Evolutionary conservation across 345 rosid species (phyloP).

Genomic region (Eucalyptus fibrosa): DNA sequence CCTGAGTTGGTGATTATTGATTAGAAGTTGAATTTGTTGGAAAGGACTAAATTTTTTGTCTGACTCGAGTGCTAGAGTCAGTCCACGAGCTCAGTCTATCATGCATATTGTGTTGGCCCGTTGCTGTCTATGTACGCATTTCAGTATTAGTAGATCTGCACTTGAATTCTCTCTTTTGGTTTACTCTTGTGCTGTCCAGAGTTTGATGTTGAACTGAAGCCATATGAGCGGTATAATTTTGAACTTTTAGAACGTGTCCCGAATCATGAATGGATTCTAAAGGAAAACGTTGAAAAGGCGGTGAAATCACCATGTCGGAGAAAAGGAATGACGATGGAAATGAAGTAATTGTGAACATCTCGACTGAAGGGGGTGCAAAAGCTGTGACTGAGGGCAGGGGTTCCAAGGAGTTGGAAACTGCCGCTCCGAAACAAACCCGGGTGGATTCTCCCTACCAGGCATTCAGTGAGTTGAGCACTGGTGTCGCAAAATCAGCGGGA

Average conservation of each 20-base stretch:
- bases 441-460: not conserved
- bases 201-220: not conserved
- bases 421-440: not conserved
- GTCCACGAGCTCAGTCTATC: not conserved
- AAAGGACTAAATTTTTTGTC: not conserved
- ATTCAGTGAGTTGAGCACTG: not conserved
- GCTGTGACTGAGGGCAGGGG: not conserved
- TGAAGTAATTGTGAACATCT: slow-evolving; percentile 45
- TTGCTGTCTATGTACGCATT: not conserved
- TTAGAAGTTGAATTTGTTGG: not conserved
- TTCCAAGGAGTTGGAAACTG: not conserved
- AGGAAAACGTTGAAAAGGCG: not conserved
- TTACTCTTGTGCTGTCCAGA: not conserved
- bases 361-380: slow-evolving; percentile 18
- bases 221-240: not conserved
- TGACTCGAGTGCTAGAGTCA: not conserved
- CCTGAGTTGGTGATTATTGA: not conserved
- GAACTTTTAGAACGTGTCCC: not conserved
- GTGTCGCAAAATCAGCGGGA: slow-evolving; percentile 14
- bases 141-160: not conserved
- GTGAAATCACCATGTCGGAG: slow-evolving; percentile 25
- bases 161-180: not conserved
- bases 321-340: slow-evolving; percentile 13
- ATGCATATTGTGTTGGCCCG: not conserved
- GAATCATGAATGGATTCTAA: not conserved